Conservation (phyloP, 2,329 filamentous ascomycete species). For the Sporothrix brasiliensis region DNA sequence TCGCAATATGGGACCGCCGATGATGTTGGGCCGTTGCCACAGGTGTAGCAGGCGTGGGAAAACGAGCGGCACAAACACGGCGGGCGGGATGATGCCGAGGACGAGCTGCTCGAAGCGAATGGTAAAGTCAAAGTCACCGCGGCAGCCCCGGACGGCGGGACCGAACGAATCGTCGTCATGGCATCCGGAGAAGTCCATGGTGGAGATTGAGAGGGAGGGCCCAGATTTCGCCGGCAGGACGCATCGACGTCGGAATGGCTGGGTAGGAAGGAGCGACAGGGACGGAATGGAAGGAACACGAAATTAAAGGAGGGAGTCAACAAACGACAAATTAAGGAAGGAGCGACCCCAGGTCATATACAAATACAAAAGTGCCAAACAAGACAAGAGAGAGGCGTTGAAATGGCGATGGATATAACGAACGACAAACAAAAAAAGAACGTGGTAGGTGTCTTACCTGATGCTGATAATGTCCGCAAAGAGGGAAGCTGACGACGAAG, state of each 20-base stretch:
- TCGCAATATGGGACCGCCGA: conserved; percentile 44
- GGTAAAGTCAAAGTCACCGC: conserved; percentile 56
- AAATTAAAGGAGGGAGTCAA: not conserved
- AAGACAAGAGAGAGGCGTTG: not conserved
- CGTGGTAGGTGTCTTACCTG: not conserved
- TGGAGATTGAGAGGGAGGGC: not conserved
- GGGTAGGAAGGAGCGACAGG: conserved; percentile 1
- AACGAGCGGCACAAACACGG: conserved; percentile 46
- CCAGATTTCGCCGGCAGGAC: not conserved
- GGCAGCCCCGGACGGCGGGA: conserved; percentile 51
- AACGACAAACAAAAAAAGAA: not conserved
- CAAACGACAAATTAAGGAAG: conserved; percentile 2
- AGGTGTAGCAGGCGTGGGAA: conserved; percentile 44
- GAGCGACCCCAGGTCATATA: not conserved
- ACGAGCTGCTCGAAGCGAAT: conserved; percentile 53
- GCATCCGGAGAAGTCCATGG: conserved; percentile 38
- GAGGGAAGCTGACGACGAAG: no score
- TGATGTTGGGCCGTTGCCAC: conserved; percentile 41
- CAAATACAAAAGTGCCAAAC: not conserved
- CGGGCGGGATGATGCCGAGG: conserved; percentile 49
- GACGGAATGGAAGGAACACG: not conserved
- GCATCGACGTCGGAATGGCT: not conserved
- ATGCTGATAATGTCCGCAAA: conserved; percentile 9
- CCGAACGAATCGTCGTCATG: conserved; percentile 48
- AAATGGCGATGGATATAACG: not conserved